These are phyloP conservation scores for Colletotrichum graminicola DNA, from an alignment of 2,329 filamentous ascomycete species.

Conservation along the genomic window DNA sequence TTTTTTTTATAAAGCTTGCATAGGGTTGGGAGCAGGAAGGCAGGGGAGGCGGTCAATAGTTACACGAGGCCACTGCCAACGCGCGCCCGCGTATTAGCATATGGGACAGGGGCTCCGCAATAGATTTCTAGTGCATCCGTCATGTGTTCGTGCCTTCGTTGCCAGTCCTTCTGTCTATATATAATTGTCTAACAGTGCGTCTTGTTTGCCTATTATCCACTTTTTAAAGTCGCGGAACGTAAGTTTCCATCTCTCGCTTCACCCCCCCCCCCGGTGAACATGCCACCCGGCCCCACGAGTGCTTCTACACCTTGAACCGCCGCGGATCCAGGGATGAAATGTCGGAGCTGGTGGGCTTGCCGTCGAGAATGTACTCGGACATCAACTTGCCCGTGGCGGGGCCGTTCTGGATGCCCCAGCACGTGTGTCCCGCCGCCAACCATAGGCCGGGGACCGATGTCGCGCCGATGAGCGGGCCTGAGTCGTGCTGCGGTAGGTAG, in stretches of 20 bases:
- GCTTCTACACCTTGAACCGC: conserved; percentile 65
- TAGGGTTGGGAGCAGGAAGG: neutral
- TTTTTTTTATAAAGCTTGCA: conserved; percentile 8
- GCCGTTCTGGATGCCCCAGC: conserved; percentile 98
- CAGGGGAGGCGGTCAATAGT: neutral
- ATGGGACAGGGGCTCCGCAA: neutral
- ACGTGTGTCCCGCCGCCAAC: conserved; percentile 91
- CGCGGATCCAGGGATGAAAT: conserved; percentile 76
- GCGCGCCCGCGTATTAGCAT: conserved; percentile 20
- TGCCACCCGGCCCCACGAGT: neutral
- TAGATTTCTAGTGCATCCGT: conserved; percentile 5
- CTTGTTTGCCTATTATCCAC: neutral
- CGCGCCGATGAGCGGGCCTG: conserved; percentile 80
- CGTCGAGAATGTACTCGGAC: conserved; percentile 83
- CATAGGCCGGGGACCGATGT: conserved; percentile 81
- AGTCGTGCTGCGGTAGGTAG: conserved; percentile 85
- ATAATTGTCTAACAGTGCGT: neutral
- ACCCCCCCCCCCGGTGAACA: too few relatives aligned
- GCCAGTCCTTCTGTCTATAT: neutral
- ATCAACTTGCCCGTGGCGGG: conserved; percentile 87
- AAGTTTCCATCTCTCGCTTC: neutral
- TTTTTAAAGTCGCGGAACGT: neutral
- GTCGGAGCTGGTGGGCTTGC: conserved; percentile 74
- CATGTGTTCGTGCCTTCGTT: neutral
- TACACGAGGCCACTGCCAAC: neutral